A percentile compares a stretch with the other conserved stretches of the same genome.
Evolutionary conservation across 257 asterid species (phyloP).

Genomic region (Parsonsia alboflavescens): DNA sequence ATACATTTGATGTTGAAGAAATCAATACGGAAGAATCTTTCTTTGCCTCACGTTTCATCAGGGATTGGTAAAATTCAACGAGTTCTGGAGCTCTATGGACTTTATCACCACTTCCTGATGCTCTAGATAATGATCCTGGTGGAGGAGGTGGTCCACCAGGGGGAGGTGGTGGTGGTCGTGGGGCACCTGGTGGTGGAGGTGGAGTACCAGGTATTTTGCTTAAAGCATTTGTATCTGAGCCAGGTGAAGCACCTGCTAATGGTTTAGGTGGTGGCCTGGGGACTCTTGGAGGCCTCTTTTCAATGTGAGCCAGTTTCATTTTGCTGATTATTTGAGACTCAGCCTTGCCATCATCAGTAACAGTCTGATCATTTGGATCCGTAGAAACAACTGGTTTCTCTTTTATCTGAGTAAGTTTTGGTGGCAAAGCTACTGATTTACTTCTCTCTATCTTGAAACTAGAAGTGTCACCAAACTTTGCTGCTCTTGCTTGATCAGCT

Average conservation of each 20-base stretch:
- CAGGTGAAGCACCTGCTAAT: slow-evolving; percentile 43
- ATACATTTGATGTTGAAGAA: slow-evolving; percentile 50
- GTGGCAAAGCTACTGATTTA: slow-evolving; percentile 48
- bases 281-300: slow-evolving; percentile 78
- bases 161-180: slow-evolving; percentile 81
- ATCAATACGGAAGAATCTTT: slow-evolving; percentile 63
- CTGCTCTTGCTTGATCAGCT: slow-evolving; percentile 87
- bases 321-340: slow-evolving; percentile 64
- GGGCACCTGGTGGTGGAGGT: slow-evolving; percentile 84
- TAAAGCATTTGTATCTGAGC: slow-evolving; percentile 26
- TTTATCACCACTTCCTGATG: slow-evolving; percentile 65
- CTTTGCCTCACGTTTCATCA: slow-evolving; percentile 95
- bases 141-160: slow-evolving; percentile 89
- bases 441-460: slow-evolving; percentile 31
- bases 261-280: slow-evolving; percentile 82
- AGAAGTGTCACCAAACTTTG: slow-evolving; percentile 54
- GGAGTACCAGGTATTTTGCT: slow-evolving; percentile 45
- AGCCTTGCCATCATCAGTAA: slow-evolving; percentile 35
- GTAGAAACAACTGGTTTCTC: slow-evolving; percentile 55
- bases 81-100: slow-evolving; percentile 97
- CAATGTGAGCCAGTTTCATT: slow-evolving; percentile 62
- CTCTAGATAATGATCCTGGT: slow-evolving; percentile 60
- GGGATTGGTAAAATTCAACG: slow-evolving; percentile 87
- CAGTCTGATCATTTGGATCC: slow-evolving; percentile 44
- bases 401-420: slow-evolving; percentile 68